phyloP scores from a whole-genome alignment of 208 protist genomes.

The Acanthamoeba divionensis region DNA sequence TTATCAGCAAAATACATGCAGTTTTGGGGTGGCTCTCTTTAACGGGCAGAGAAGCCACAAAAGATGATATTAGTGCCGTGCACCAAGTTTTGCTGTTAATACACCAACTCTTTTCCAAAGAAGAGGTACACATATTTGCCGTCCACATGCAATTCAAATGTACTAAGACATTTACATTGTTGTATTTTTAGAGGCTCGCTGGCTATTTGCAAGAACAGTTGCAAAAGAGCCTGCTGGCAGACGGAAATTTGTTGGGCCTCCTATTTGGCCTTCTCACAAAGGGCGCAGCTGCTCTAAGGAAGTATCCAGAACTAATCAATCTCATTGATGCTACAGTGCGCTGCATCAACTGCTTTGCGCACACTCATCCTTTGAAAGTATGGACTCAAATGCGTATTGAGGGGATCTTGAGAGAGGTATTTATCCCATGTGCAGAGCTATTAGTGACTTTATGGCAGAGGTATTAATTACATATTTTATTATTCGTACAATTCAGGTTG shows the following conservation, averaged over 20 bases:
- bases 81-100: not conserved
- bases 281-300: not conserved
- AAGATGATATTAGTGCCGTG: not conserved
- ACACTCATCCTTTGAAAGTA: not conserved
- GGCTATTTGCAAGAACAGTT: not conserved
- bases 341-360: conserved; percentile 4
- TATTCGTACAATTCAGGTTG: too few species aligned
- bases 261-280: not conserved
- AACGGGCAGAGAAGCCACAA: not conserved
- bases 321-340: not conserved
- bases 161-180: not conserved
- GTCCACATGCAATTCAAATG: not conserved
- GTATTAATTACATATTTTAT: not conserved
- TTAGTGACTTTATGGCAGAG: not conserved
- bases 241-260: not conserved
- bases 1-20: not conserved
- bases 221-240: not conserved
- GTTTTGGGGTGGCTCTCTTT: not conserved
- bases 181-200: not conserved
- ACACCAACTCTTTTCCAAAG: not conserved
- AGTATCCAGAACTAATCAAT: not conserved
- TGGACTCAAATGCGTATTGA: not conserved
- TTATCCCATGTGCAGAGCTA: too few species aligned
- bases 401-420: not conserved
- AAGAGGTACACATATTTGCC: not conserved